phyloP scores from a whole-genome alignment of 768 basidiomycete species.

The Hygrophorus pudorinus region DNA sequence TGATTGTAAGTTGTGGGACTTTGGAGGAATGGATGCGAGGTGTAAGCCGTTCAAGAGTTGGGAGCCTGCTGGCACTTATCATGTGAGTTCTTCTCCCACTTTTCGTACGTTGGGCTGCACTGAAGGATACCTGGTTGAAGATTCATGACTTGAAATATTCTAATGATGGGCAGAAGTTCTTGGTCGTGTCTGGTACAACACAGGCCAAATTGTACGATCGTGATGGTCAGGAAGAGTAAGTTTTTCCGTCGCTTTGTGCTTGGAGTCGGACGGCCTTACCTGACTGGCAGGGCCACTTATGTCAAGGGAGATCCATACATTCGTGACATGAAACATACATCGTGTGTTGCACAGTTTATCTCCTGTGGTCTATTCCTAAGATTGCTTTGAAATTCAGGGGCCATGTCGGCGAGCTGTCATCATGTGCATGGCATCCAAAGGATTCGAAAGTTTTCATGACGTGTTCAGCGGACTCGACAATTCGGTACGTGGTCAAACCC shows the following conservation, averaged over 20 bases:
- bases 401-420: slow-evolving; percentile 85
- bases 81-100: slow-evolving; percentile 37
- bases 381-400: slow-evolving; percentile 44
- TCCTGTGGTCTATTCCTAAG: slow-evolving; percentile 3
- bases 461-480: slow-evolving; percentile 90
- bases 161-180: slow-evolving; percentile 74
- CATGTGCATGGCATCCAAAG: slow-evolving; percentile 91
- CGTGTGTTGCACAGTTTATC: slow-evolving; percentile 42
- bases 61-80: slow-evolving; percentile 90
- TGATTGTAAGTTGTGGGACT: slow-evolving; percentile 98
- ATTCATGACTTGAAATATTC: slow-evolving; percentile 89
- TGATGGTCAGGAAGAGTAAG: slow-evolving; percentile 89
- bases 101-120: slow-evolving; percentile 4
- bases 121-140: slow-evolving; percentile 29
- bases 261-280: slow-evolving; percentile 34
- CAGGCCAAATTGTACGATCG: slow-evolving; percentile 86
- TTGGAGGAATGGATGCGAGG: slow-evolving; percentile 90
- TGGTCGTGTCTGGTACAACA: slow-evolving; percentile 80
- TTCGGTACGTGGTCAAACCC: slow-evolving; percentile 44
- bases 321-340: slow-evolving; percentile 97
- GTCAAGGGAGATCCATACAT: slow-evolving; percentile 97
- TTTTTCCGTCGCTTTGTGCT: slow-evolving; percentile 14
- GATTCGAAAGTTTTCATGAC: slow-evolving; percentile 82
- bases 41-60: slow-evolving; percentile 94
- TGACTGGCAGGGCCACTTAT: slow-evolving; percentile 56